Conservation (phyloP, 257 asterid species). For the Nicotiana otophora region DNA sequence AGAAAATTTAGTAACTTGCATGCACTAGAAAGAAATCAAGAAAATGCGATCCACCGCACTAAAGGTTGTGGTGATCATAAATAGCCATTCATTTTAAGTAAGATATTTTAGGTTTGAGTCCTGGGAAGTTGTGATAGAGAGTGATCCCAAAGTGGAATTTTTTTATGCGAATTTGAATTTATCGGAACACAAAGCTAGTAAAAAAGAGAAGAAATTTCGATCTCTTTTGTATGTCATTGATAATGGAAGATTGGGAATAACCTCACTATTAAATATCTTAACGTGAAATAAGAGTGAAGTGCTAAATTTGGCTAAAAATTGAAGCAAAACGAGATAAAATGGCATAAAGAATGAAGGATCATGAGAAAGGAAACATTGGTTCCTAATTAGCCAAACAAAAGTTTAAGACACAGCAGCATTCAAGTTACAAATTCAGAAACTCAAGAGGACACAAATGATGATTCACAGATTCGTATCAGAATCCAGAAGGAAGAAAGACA, state of each 20-base stretch:
- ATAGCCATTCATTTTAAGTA: too few species aligned
- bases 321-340: background rate
- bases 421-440: background rate
- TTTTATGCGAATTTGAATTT: too few species aligned
- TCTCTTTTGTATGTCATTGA: too few species aligned
- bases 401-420: background rate
- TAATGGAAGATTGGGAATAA: too few species aligned
- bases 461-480: constrained; percentile 29
- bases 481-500: background rate
- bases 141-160: too few species aligned
- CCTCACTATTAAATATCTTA: too few species aligned
- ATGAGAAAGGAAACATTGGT: background rate
- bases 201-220: too few species aligned
- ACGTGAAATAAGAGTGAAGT: too few species aligned
- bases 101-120: too few species aligned
- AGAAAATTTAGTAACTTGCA: background rate
- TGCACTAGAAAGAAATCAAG: background rate
- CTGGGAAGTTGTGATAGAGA: too few species aligned
- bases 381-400: background rate
- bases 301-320: background rate
- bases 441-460: constrained; percentile 30
- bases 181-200: too few species aligned
- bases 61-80: too few species aligned
- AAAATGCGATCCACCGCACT: background rate
- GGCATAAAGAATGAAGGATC: background rate